A percentile compares a stretch with the other conserved stretches of the same genome.
phyloP scores from a whole-genome alignment of 208 protist species.

The Acanthamoeba triangularis region DNA sequence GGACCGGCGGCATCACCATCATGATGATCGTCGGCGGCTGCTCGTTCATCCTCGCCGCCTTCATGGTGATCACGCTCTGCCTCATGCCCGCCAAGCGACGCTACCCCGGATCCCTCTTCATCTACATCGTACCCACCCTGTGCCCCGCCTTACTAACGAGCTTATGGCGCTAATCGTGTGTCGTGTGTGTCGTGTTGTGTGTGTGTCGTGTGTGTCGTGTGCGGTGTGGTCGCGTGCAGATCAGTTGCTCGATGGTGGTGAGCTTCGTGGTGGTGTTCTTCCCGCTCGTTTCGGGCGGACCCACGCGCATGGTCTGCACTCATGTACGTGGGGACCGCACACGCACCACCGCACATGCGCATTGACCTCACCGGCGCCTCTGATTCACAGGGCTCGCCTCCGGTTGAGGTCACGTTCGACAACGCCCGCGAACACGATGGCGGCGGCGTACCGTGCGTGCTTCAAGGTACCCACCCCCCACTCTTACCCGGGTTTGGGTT shows the following conservation, averaged over 20 bases:
- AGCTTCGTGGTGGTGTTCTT: conserved; percentile 36
- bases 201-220: too few relatives aligned
- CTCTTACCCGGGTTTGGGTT: too few relatives aligned
- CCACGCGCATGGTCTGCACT: conserved; percentile 59
- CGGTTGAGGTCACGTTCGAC: conserved; percentile 41
- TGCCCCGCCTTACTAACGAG: too few relatives aligned
- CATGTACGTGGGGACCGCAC: not conserved
- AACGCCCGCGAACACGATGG: conserved; percentile 35
- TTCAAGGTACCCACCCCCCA: not conserved
- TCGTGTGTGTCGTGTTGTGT: not conserved
- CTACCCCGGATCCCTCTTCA: conserved; percentile 25
- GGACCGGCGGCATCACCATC: conserved; percentile 12
- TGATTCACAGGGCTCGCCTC: not conserved
- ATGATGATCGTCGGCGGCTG: conserved; percentile 40
- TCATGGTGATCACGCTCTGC: not conserved
- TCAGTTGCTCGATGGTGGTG: not conserved
- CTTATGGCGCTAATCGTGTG: too few relatives aligned
- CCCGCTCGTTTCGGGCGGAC: not conserved
- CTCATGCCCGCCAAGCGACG: conserved; percentile 42
- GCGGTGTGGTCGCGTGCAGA: not conserved
- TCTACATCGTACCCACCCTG: conserved; percentile 5
- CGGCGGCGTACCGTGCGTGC: conserved; percentile 19
- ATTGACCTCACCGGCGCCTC: not conserved
- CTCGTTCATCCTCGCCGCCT: conserved; percentile 29
- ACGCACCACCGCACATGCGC: too few relatives aligned